Evolutionary conservation across 73 alveolate species (phyloP), one percentile per base, ranked within the genome.

Genomic region (Stentor coeruleus): DNA sequence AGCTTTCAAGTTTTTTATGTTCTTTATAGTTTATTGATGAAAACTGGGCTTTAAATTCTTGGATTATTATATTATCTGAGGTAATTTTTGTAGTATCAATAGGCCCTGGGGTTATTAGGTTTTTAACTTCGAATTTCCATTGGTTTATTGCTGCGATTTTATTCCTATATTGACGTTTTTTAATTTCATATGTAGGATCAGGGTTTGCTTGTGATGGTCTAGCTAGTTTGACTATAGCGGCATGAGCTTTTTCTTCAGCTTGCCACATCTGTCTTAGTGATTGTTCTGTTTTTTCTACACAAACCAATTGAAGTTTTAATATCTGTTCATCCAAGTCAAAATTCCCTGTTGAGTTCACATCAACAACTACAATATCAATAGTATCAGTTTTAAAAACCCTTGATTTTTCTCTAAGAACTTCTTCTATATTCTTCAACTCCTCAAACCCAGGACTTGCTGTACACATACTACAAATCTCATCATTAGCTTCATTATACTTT

Each of bases 271-370:
- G 49, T 66, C 40, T 20, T 31, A 66, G 11, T 40, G 49, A 28
- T 66, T 37, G 20, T 40, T 66, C 40, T 1, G n/a, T 33, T 31
- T 66, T 66, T 66, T 20, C 37, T 40, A 66, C 33, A 28, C 14
- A 37, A 28, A 28, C 33, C 0, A 66, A 31, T 40, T 66, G 79
- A 2, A 66, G 1, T 31, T 40, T 66, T 66, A 66, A 66, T 0
- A 66, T 66, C 33, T 66, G 49, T 66, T 66, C 79, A 28, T 66
- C 79, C n/a, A 66, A 28, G 37, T 66, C 39, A 33, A 66, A 66
- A 20, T 33, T 33, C 33, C 33, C 79, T 20, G 11, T 33, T 1
- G 40, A 66, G 37, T 33, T 66, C 14, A 66, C 79, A 20, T 31
- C 37, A 20, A 66, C 14, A 66, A 66, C 37, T 20, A 66, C 79